phyloP scores from a whole-genome alignment of 1,284 basidiomycete genomes.

The Trametes sp. region DNA sequence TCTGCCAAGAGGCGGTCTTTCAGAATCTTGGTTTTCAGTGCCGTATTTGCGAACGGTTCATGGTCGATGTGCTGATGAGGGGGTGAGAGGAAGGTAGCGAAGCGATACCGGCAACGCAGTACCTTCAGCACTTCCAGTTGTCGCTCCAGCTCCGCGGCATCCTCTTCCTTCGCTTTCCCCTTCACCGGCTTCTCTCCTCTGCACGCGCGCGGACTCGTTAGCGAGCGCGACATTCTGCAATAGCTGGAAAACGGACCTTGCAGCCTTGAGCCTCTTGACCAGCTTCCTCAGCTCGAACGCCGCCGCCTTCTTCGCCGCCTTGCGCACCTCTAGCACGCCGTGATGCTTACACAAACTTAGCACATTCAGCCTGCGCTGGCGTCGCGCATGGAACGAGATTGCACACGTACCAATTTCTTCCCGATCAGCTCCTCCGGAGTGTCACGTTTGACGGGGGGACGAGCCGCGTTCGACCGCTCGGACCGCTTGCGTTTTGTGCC shows the following conservation, averaged over 20 bases:
- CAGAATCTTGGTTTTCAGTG: slow-evolving; percentile 74
- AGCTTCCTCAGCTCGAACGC: slow-evolving; percentile 85
- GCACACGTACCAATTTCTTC: slow-evolving; percentile 31
- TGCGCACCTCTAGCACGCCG: slow-evolving; percentile 68
- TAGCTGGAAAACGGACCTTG: slow-evolving; percentile 54
- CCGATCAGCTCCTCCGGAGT: slow-evolving; percentile 22
- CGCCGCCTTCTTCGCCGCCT: slow-evolving; percentile 83
- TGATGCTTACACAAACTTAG: slow-evolving; percentile 57
- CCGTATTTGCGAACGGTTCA: slow-evolving; percentile 65
- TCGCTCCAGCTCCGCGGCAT: slow-evolving; percentile 63
- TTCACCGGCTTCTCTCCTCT: slow-evolving; percentile 49
- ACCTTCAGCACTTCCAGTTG: slow-evolving; percentile 80
- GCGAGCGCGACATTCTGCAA: too few species aligned
- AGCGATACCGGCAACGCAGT: slow-evolving; percentile 24
- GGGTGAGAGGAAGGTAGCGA: slow-evolving; percentile 2
- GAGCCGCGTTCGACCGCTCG: background rate
- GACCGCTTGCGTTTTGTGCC: slow-evolving; percentile 25
- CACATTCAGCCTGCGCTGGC: slow-evolving; percentile 40
- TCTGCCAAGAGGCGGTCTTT: slow-evolving; percentile 70
- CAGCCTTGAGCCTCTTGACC: slow-evolving; percentile 79
- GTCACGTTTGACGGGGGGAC: slow-evolving; percentile 16
- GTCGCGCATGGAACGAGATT: background rate
- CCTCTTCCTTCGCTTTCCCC: slow-evolving; percentile 41
- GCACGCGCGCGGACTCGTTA: background rate
- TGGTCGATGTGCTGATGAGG: slow-evolving; percentile 61